Percentiles rank a stretch among this genome's conserved stretches.
Conservation (phyloP, 768 basidiomycete genomes). For the Hydnomerulius pinastri region DNA sequence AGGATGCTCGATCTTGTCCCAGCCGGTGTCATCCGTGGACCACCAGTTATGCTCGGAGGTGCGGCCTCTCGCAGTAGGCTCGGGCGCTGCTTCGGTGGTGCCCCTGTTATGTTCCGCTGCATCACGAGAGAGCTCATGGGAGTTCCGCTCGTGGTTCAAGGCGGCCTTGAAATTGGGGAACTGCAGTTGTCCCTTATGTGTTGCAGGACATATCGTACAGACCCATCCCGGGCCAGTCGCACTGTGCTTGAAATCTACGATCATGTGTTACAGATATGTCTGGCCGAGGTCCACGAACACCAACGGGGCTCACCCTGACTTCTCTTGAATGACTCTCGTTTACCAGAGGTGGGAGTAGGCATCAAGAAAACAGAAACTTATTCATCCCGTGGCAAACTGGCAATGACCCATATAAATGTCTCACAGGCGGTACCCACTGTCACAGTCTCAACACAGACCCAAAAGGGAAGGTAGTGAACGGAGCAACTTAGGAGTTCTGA, state of each 20-base stretch:
- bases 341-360: constrained; percentile 21
- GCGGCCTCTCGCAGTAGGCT: neutral
- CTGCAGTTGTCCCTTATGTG: constrained; percentile 18
- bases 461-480: neutral
- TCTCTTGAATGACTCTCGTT: constrained; percentile 21
- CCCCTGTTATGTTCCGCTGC: constrained; percentile 2
- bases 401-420: constrained; percentile 13
- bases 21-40: constrained; percentile 22
- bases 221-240: constrained; percentile 32
- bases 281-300: neutral
- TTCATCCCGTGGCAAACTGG: constrained; percentile 6
- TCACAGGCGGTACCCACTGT: constrained; percentile 8
- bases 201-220: constrained; percentile 34
- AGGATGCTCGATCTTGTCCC: constrained; percentile 31
- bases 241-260: constrained; percentile 27
- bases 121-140: constrained; percentile 18
- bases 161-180: constrained; percentile 31
- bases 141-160: constrained; percentile 31
- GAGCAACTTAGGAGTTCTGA: neutral
- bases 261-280: constrained; percentile 1
- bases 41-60: constrained; percentile 9
- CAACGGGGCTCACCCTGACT: constrained; percentile 17
- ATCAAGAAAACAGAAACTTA: constrained; percentile 18
- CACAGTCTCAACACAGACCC: neutral
- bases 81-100: neutral